Percentiles rank a stretch among this genome's conserved stretches.
These are phyloP conservation scores for Sclerotinia minor DNA, from an alignment of 2,329 filamentous ascomycete genomes.

Conservation along the genomic window DNA sequence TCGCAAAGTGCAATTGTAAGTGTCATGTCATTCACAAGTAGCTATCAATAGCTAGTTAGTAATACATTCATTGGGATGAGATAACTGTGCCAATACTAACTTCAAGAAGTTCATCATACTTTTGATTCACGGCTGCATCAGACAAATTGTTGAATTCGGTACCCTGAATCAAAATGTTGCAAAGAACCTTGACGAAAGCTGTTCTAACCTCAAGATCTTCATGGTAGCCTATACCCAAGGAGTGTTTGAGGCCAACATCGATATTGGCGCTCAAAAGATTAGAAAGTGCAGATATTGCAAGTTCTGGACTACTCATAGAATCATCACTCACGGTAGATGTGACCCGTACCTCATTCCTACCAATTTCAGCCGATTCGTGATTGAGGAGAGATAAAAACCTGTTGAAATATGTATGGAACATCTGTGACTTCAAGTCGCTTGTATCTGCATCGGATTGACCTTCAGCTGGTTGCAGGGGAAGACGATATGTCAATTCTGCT, in stretches of 20 bases:
- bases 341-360: conserved; percentile 46
- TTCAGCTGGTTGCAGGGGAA: conserved; percentile 66
- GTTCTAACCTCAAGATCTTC: conserved; percentile 69
- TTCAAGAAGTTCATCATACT: conserved; percentile 65
- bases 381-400: conserved; percentile 66
- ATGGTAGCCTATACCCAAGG: conserved; percentile 68
- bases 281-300: conserved; percentile 67
- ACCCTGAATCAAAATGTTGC: conserved; percentile 70
- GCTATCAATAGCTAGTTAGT: conserved; percentile 42
- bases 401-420: conserved; percentile 73
- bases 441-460: conserved; percentile 65
- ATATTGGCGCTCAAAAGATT: conserved; percentile 71
- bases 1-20: conserved; percentile 64
- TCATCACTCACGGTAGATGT: conserved; percentile 53
- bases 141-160: conserved; percentile 70
- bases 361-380: conserved; percentile 51
- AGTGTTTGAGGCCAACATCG: conserved; percentile 69
- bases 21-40: conserved; percentile 62
- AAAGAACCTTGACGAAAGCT: conserved; percentile 68
- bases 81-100: conserved; percentile 42
- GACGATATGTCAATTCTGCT: conserved; percentile 64
- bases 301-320: conserved; percentile 55
- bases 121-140: conserved; percentile 66
- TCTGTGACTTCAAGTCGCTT: conserved; percentile 67
- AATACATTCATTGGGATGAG: conserved; percentile 16